Evolutionary conservation across 306 rosid species (phyloP).

Genomic region (Sophora flavescens): DNA sequence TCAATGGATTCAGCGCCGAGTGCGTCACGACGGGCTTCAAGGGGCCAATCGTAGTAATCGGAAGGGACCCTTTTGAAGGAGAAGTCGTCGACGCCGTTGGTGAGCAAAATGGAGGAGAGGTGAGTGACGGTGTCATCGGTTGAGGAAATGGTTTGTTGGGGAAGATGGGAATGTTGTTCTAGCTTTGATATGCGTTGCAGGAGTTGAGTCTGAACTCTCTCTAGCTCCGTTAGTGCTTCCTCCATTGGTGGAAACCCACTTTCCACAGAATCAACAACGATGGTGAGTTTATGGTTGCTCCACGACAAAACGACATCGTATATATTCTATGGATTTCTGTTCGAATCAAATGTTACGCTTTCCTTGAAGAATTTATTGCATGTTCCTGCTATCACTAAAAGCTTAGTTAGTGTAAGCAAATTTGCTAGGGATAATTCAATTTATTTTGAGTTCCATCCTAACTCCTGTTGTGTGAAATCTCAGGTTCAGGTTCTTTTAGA

Average conservation of each 20-base stretch:
- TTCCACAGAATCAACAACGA: not conserved
- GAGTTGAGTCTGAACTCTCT: conserved; percentile 57
- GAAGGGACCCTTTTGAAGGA: conserved; percentile 75
- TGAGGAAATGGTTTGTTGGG: conserved; percentile 33
- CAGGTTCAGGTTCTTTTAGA: no score
- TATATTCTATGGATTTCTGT: no score
- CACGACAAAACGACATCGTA: no score
- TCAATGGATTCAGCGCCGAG: conserved; percentile 73
- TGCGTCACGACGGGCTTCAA: conserved; percentile 74
- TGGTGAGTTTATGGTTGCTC: not conserved
- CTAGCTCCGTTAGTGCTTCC: conserved; percentile 59
- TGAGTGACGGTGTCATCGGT: conserved; percentile 56
- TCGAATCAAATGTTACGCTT: no score
- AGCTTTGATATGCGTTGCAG: conserved; percentile 63
- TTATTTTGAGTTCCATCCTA: no score
- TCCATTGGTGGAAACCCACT: conserved; percentile 53
- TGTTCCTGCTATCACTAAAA: no score
- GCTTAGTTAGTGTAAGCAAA: no score
- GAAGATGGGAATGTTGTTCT: conserved; percentile 56
- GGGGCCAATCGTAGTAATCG: conserved; percentile 87
- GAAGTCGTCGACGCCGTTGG: conserved; percentile 67
- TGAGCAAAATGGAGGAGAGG: conserved; percentile 70
- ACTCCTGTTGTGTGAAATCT: no score
- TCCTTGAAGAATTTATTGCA: no score
- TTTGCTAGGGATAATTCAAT: no score